Base-by-base conservation (phyloP, 345 rosid species). In the Eucalyptus rudis region DNA sequence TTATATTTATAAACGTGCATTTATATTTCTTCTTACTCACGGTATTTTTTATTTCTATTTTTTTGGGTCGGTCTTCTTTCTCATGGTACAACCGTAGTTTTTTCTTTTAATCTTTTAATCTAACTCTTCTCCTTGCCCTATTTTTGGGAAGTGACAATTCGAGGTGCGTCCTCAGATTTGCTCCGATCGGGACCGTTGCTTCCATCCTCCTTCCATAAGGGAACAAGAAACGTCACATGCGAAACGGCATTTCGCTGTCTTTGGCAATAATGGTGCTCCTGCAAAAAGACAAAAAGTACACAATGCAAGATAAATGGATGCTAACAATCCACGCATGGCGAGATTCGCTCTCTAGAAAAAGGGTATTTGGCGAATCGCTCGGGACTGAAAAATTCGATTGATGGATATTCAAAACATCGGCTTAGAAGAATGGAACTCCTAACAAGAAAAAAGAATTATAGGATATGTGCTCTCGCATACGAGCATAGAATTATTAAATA, bases 41-140 rank as follows among this genome's bases (percentile, higher is more conserved):
- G 6, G 45, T 36, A 36, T 51, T 16, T 16, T 1, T 51, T 16
- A 0, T 15, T 50, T 51, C n/a, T n/a, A n/a, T n/a, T n/a, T n/a
- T n/a, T n/a, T n/a, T n/a, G n/a, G n/a, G n/a, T n/a, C n/a, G n/a
- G n/a, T n/a, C n/a, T n/a, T n/a, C n/a, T 15, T 71, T 36, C 27
- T 36, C 81, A 19, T 5, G 6, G 45, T 3, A 36, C 45, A 3
- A 36, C 44, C 19, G 27, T 36, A 71, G 45, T 36, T 71, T 33
- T 33, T 36, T 71, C 0, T 31, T 33, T 56, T n/a, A n/a, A n/a
- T n/a, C n/a, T n/a, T n/a, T n/a, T 56, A 0, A 7, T n/a, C 76
- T n/a, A 15, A 64, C 76, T 64, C 83, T 71, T 71, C n/a, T n/a
- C 45, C 83, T 36, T 10, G 83, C 45, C 83, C 45, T 71, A 5